phyloP scores from a whole-genome alignment of 176 grass and related monocot genomes.

The Dactylis glomerata region DNA sequence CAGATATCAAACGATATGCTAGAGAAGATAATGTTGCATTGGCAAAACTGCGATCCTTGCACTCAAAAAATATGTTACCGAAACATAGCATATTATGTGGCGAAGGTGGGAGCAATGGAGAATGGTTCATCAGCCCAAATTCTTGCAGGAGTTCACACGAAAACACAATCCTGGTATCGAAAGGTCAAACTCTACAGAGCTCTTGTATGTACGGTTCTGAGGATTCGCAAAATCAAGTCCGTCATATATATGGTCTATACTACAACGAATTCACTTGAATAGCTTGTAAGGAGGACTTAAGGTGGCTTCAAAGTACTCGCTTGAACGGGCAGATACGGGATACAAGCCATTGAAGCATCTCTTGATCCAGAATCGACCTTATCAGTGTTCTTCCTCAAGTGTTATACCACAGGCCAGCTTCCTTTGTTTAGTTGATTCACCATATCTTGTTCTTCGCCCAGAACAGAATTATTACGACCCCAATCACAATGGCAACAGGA shows the following conservation, averaged over 20 bases:
- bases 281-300: slow-evolving; percentile 20
- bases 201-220: slow-evolving; percentile 37
- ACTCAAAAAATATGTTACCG: background rate
- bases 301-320: slow-evolving; percentile 32
- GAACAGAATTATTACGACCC: slow-evolving; percentile 81
- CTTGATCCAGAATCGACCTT: slow-evolving; percentile 23
- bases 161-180: background rate
- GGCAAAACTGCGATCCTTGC: background rate
- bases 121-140: background rate
- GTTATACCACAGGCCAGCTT: background rate
- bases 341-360: slow-evolving; percentile 43
- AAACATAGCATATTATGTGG: background rate
- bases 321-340: slow-evolving; percentile 58
- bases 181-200: slow-evolving; percentile 35
- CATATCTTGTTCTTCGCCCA: slow-evolving; percentile 92
- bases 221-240: slow-evolving; percentile 16
- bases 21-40: background rate
- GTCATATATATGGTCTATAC: slow-evolving; percentile 24
- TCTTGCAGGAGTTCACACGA: slow-evolving; percentile 2
- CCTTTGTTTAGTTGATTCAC: slow-evolving; percentile 37
- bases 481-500: slow-evolving; percentile 81
- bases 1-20: background rate
- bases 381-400: background rate
- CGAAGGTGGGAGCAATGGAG: background rate
- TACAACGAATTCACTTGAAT: slow-evolving; percentile 41